Base-by-base conservation (phyloP, 2,329 filamentous ascomycete genomes). In the Helminthosporium solani region DNA sequence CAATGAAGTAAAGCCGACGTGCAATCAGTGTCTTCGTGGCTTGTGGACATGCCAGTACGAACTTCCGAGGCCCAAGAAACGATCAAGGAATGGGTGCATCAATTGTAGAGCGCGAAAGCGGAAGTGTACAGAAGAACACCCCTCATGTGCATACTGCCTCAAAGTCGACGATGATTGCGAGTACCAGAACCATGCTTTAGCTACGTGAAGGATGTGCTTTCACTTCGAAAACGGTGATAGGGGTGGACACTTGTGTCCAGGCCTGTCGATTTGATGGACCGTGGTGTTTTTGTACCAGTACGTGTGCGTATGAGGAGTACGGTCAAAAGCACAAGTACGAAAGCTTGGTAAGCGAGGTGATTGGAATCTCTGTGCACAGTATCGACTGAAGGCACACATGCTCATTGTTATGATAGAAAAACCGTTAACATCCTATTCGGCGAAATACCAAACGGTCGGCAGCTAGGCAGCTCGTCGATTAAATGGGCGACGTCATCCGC, bases 101-200 rank as follows among this genome's bases (percentile, higher is more conserved):
- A 64, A 63, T n/a, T 67, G 61, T 44, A 55, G 57, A 15, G 50
- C 56, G 34, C 48, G 61, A 40, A 64, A 46, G 50, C 57, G 64
- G 7, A 63, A 66, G 44, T 68, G 64, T 35, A 61, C 58, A 15
- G 60, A 69, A 56, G 61, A 64, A 35, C 56, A 49, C 21, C 66
- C 63, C 6, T 58, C 49, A 1, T 66, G 64, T 46, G 56, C 60
- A 2, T 50, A 65, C 42, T 67, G 62, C 37, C 38, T 65, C 23
- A 65, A 57, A 21, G 12, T 63, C 4, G 57, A 62, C 20, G 60
- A 63, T 21, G 57, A 61, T 35, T 67, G 63, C 45, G 47, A 56
- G 33, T 65, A 67, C 27, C 46, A 54, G 3, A 46, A 57, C n/a
- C 44, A 56, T 27, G 47, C 51, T 5, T 60, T 52, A 59, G 34